phyloP scores from a whole-genome alignment of 352 stramenopile species.

The Elongisporangium undulatum region DNA sequence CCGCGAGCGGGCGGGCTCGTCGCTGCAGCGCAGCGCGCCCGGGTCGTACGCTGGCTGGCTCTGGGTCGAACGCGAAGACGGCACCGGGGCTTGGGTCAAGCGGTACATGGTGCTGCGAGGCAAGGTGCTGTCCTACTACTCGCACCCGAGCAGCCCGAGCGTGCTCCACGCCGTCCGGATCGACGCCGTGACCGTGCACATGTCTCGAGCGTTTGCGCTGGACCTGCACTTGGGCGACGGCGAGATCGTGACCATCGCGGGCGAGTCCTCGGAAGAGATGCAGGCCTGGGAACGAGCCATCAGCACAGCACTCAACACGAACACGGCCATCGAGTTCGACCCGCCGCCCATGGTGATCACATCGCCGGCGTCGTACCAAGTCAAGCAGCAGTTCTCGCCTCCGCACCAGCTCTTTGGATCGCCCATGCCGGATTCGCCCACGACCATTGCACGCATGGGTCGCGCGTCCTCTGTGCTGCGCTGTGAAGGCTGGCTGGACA shows the following conservation, averaged over 20 bases:
- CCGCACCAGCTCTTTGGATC: not conserved
- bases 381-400: not conserved
- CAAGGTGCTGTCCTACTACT: constrained; percentile 49
- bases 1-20: not conserved
- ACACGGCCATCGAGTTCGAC: not conserved
- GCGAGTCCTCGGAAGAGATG: constrained; percentile 25
- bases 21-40: not conserved
- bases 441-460: constrained; percentile 3
- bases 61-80: constrained; percentile 16
- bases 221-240: constrained; percentile 9
- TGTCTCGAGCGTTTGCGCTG: constrained; percentile 17
- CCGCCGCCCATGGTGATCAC: not conserved
- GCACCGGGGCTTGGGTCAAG: constrained; percentile 42
- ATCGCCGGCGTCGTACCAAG: not conserved
- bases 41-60: constrained; percentile 25
- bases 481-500: constrained; percentile 62
- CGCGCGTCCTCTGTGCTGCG: constrained; percentile 15
- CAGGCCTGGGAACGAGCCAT: constrained; percentile 21
- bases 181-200: constrained; percentile 13
- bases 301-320: constrained; percentile 9
- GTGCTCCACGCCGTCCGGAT: not conserved
- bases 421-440: constrained; percentile 5
- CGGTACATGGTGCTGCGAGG: constrained; percentile 47
- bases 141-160: constrained; percentile 12
- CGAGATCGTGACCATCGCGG: constrained; percentile 11